Base-by-base conservation (phyloP, 441 rosid genomes). In the Pelargonium cotyledonis region DNA sequence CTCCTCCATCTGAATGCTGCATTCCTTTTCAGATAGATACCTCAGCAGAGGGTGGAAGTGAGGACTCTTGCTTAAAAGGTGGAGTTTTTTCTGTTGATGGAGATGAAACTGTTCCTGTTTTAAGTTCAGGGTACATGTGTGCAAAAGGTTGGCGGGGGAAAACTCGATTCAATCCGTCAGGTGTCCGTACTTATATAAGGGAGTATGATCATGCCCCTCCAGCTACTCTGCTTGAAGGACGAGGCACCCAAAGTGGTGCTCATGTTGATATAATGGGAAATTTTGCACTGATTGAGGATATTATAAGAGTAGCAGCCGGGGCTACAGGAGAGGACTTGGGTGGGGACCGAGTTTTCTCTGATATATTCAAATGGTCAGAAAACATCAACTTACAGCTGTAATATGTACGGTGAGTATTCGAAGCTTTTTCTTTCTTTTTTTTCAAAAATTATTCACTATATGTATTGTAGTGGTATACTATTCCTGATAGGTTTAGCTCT, bases 131-230 rank as follows among this genome's bases (percentile, higher is more conserved):
- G 65, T 95, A 75, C 77, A 95, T 95, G 99, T 88, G 91, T 66
- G 98, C 97, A n/a, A 95, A 86, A 84, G 99, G 84, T 16, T 95
- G 99, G 99, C 88, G 96, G 0, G 97, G 99, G 69, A 88, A 87
- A 80, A 92, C 97, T 47, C 80, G 92, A 77, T 95, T 89, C 70
- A 95, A 95, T 78, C 99, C 99, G 58, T 87, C 92, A 0, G 98
- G 97, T 65, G 86, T 83, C 66, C 83, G 72, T 66, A 92, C 96
- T 11, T 85, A 85, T 38, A 44, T 82, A 2, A 83, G 98, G 72
- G 99, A 95, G 77, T 95, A 92, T 51, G 74, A 79, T 38, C 98
- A 95, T 78, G 80, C 85, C 67, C 98, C 98, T 29, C 98, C 99
- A 0, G 83, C 93, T 11, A 92, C 84, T 73, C 82, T 95, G 63